Base-by-base conservation (phyloP, 176 grass and related monocot genomes). In the Zoysia pacifica region DNA sequence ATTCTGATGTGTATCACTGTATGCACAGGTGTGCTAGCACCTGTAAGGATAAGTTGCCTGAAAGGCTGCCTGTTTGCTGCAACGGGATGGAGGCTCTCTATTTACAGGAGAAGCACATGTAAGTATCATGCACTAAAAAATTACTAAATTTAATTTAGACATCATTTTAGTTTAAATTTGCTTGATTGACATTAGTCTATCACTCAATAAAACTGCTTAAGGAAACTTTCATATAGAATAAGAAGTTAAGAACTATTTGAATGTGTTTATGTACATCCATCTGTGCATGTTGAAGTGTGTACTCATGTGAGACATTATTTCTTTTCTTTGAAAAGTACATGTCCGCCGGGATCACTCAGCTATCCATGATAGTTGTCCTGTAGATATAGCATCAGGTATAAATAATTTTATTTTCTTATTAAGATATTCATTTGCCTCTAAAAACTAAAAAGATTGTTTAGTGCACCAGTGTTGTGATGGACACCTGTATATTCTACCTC, bases 81-180 rank as follows among this genome's bases (percentile, higher is more conserved):
- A 62, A 79, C 1, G 83, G 80, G n/a, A 81, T 89, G 81, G 95
- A 98, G 63, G 95, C 83, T 28, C 54, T 89, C 74, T 98, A 98
- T 90, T 75, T 98, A 77, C 56, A 77, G 45, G 80, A 94, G 19
- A 87, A 94, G 68, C 92, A 98, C 83, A 78, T 94, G 95, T 98
- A 92, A 89, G 28, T 28, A 28, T 28, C 28, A 28, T 28, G 28
- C 28, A 28, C 28, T 28, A 28, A 28, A 28, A 28, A 28, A 28
- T 28, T 28, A 28, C 28, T 28, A 28, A 28, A 28, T 28, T 28
- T 28, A 28, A 28, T 28, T 28, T 28, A 28, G 28, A 28, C 28
- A 28, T 28, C 28, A 28, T 28, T 28, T 28, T 28, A 28, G 42
- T 75, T 65, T 85, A 72, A 59, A 54, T 65, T 48, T 59, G 11